phyloP scores from a whole-genome alignment of 805 yeast genomes.

The Komagataella kurtzmanii region DNA sequence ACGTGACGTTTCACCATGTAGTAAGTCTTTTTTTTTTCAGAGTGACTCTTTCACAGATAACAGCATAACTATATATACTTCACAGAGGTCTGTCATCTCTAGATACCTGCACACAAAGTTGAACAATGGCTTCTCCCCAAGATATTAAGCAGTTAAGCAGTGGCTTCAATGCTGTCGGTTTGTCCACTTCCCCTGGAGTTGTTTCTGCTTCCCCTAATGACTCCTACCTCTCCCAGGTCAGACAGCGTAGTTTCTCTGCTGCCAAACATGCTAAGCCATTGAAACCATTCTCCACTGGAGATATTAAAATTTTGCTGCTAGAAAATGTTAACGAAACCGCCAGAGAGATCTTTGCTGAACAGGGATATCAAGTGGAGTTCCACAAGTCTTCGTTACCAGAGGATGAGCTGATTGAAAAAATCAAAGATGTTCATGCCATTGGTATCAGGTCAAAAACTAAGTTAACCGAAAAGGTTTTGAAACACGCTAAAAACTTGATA shows the following conservation, averaged over 20 bases:
- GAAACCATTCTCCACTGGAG: constrained; percentile 93
- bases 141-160: constrained; percentile 43
- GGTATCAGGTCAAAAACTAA: constrained; percentile 97
- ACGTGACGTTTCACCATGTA: background rate
- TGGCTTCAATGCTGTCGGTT: constrained; percentile 37
- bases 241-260: constrained; percentile 23
- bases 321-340: constrained; percentile 95
- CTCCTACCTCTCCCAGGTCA: constrained; percentile 49
- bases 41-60: background rate
- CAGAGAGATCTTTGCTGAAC: constrained; percentile 65
- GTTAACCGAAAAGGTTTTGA: constrained; percentile 64
- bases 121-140: constrained; percentile 50
- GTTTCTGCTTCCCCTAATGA: constrained; percentile 74
- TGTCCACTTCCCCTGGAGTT: constrained; percentile 49
- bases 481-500: constrained; percentile 80
- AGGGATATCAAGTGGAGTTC: constrained; percentile 96
- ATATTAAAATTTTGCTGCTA: constrained; percentile 77
- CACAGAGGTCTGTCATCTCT: background rate
- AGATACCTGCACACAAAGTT: background rate
- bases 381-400: constrained; percentile 82
- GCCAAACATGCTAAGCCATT: constrained; percentile 48
- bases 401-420: constrained; percentile 88
- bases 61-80: background rate
- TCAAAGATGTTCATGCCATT: constrained; percentile 86
- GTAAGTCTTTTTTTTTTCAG: background rate